phyloP scores from a whole-genome alignment of 176 grass and related monocot genomes.

The Oryza glumipatula region DNA sequence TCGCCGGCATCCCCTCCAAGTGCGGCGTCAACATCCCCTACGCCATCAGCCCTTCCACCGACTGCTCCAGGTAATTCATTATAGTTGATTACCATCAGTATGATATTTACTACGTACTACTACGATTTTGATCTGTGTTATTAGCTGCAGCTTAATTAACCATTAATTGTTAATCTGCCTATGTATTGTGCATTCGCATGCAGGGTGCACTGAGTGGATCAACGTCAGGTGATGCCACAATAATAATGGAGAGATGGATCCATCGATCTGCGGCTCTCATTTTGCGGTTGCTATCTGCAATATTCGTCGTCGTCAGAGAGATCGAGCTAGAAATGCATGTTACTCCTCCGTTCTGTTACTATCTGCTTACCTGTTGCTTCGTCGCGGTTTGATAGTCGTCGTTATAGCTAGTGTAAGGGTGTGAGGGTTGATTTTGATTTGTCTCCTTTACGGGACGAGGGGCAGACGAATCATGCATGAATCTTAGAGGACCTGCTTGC shows the following conservation, averaged over 20 bases:
- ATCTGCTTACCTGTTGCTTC: too few relatives aligned
- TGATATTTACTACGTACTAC: background rate
- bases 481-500: too few relatives aligned
- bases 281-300: background rate
- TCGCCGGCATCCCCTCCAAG: constrained; percentile 43
- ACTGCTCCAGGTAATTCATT: constrained; percentile 40
- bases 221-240: background rate
- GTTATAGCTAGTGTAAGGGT: too few relatives aligned
- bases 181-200: background rate
- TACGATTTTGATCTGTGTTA: background rate
- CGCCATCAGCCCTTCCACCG: constrained; percentile 35
- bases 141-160: too few relatives aligned
- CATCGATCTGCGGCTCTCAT: background rate
- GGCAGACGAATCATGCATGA: too few relatives aligned
- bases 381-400: too few relatives aligned
- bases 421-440: too few relatives aligned
- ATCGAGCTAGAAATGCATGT: too few relatives aligned
- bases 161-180: too few relatives aligned
- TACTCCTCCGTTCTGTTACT: too few relatives aligned
- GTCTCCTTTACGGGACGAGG: too few relatives aligned
- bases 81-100: background rate
- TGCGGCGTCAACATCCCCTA: constrained; percentile 50
- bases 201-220: background rate
- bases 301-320: too few relatives aligned
- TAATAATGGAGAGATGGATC: background rate